phyloP scores from a whole-genome alignment of 2,329 filamentous ascomycete species.

The Exophiala sp. region DNA sequence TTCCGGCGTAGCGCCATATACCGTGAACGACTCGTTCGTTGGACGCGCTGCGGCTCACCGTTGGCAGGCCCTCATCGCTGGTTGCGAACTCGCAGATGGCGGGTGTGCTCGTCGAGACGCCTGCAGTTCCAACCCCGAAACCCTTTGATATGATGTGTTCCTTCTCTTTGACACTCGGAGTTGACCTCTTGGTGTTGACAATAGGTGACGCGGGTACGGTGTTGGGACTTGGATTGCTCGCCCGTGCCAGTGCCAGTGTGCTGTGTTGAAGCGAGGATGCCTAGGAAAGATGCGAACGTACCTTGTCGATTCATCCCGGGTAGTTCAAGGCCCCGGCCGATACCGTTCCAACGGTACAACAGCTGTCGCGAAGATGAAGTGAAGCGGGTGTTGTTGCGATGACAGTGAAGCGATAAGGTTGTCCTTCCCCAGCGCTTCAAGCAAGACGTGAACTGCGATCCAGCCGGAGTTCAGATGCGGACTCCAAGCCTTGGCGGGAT shows the following conservation, averaged over 20 bases:
- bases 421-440: neutral
- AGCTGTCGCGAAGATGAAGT: neutral
- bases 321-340: neutral
- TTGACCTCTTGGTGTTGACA: neutral
- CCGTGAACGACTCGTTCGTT: neutral
- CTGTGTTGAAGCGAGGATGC: neutral
- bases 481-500: neutral
- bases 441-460: neutral
- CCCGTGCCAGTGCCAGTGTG: neutral
- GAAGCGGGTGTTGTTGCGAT: neutral
- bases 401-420: neutral
- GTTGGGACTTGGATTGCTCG: neutral
- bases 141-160: neutral
- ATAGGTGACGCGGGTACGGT: neutral
- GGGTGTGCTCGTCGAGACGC: neutral
- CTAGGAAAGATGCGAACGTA: conserved; percentile 14
- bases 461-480: neutral
- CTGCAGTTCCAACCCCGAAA: neutral
- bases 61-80: neutral
- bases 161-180: neutral
- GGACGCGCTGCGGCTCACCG: neutral
- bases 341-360: neutral
- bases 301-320: conserved; percentile 23
- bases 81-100: neutral
- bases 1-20: neutral